phyloP scores from a whole-genome alignment of 208 protist genomes.

The Acanthamoeba castellanii region DNA sequence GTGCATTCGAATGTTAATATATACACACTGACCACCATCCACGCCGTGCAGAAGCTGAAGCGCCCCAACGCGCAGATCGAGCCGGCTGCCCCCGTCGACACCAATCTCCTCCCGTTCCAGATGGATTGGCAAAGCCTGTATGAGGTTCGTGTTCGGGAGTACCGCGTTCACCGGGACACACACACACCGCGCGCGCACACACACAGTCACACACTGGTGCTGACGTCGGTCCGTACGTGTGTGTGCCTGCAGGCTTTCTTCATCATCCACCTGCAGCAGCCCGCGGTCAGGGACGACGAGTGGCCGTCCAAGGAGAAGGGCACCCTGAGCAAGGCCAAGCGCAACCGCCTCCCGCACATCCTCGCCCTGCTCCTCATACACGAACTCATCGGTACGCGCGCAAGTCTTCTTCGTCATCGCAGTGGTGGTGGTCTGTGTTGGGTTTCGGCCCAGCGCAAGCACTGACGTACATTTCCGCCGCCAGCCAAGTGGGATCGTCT shows the following conservation, averaged over 20 bases:
- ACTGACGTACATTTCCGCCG: not conserved
- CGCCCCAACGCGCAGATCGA: not conserved
- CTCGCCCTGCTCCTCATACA: constrained; percentile 22
- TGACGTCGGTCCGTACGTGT: not conserved
- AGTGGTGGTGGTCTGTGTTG: no score
- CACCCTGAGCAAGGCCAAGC: constrained; percentile 18
- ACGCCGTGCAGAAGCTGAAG: not conserved
- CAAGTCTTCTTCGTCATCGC: no score
- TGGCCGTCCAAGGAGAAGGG: constrained; percentile 11
- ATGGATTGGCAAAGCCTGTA: constrained; percentile 24
- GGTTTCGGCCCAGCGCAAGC: not conserved
- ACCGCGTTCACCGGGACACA: no score
- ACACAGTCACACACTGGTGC: not conserved
- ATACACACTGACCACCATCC: not conserved
- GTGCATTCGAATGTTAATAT: no score
- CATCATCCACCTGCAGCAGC: constrained; percentile 33
- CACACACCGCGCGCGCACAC: no score
- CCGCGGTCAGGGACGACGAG: constrained; percentile 2
- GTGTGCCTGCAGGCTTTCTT: not conserved
- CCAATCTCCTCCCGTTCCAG: constrained; percentile 1
- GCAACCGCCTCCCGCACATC: not conserved
- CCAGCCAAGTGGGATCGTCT: constrained; percentile 28
- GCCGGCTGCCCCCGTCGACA: not conserved
- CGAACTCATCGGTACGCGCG: not conserved
- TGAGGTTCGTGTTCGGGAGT: not conserved